Evolutionary conservation across 257 asterid species (phyloP), one percentile per base, ranked within the genome.

Genomic region (Salvia rosmarinus): DNA sequence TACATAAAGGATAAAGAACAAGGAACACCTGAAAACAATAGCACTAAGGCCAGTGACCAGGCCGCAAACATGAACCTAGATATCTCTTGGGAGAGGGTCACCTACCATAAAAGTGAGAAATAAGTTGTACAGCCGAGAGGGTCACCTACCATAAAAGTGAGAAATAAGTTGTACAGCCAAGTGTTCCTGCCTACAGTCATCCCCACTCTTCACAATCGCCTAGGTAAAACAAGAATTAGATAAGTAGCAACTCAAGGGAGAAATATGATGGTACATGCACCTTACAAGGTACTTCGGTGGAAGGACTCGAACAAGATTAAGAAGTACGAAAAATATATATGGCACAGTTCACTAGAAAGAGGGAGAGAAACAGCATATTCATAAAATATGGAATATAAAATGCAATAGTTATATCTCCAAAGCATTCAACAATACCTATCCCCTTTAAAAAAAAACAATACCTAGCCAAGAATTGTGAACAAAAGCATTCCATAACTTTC

Each of bases 151-250:
- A 51, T 77, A 72, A 71, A 77, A 77, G 73, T 77, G 81, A 59
- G 77, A 77, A 58, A 77, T 77, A 39, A 77, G 81, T 77, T 77
- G 81, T 51, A 77, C 81, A 49, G 81, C 81, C 49, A 77, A 78
- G 78, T 77, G 81, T 72, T 77, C 81, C 78, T 77, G 81, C 66
- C 81, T 49, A 50, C 81, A 77, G 75, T 77, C 81, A 72, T 77
- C 81, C 47, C 81, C 81, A 77, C 81, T 77, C 73, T 77, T 77
- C 78, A 77, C 81, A 58, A 77, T 77, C 72, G 63, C 78, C 81
- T 77, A 66, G 55, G 63, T 25, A 35, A 64, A 57, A 42, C 50
- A 77, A 58, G 70, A 77, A 63, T 39, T n/a, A 28, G 42, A 67
- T 76, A 58, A 44, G 34, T 46, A 46, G 56, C 23, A 9, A 47